Conservation (phyloP, 306 rosid genomes). For the Vigna unguiculata region DNA sequence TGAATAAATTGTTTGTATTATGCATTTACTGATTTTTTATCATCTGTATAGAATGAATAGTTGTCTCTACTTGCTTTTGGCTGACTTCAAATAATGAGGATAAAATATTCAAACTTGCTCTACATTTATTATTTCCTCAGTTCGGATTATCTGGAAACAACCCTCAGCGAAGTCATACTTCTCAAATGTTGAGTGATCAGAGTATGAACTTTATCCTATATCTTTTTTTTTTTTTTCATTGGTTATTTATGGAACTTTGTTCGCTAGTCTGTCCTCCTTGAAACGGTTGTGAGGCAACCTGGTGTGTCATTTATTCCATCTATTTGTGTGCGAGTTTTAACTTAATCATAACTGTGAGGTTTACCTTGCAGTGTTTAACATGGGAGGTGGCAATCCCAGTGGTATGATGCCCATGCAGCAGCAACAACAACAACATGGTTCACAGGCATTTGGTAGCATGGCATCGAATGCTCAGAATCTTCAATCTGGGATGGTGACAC, state of each 20-base stretch:
- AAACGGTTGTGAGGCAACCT: conserved; percentile 32
- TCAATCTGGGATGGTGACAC: conserved; percentile 76
- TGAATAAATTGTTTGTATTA: background rate
- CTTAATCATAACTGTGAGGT: conserved; percentile 38
- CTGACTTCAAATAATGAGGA: conserved; percentile 26
- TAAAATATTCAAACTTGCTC: conserved; percentile 38
- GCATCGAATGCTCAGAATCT: conserved; percentile 76
- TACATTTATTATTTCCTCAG: conserved; percentile 51
- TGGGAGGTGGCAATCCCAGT: conserved; percentile 80
- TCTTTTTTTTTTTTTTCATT: conserved; percentile 29
- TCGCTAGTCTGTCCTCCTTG: conserved; percentile 10
- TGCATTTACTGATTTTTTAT: conserved; percentile 25
- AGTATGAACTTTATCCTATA: conserved; percentile 58
- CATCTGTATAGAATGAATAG: conserved; percentile 17
- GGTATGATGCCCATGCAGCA: conserved; percentile 81
- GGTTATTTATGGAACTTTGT: conserved; percentile 14
- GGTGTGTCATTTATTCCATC: conserved; percentile 24
- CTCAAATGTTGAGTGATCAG: conserved; percentile 87
- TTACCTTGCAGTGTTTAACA: conserved; percentile 76
- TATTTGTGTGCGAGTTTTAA: background rate
- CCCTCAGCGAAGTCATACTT: conserved; percentile 80
- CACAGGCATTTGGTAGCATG: conserved; percentile 85
- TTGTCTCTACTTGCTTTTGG: conserved; percentile 15
- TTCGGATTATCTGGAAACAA: conserved; percentile 78
- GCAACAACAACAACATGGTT: conserved; percentile 67